Conservation (phyloP, 2,329 filamentous ascomycete genomes). For the Malbranchea zuffiana region DNA sequence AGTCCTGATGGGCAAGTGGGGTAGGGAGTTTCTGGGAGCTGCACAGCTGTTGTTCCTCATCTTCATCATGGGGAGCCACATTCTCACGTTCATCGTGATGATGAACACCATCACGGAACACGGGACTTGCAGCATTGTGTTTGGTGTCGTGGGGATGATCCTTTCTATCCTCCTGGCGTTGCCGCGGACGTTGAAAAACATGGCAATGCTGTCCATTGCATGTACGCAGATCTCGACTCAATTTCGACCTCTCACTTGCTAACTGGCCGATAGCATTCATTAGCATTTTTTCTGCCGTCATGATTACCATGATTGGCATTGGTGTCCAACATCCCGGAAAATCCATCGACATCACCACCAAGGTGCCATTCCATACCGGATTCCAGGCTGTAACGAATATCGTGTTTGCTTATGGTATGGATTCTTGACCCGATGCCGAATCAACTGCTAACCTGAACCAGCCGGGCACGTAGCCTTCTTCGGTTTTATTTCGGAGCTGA, state of each 20-base stretch:
- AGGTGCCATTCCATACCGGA: slow-evolving; percentile 41
- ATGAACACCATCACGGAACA: slow-evolving; percentile 54
- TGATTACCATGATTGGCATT: slow-evolving; percentile 56
- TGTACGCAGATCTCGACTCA: slow-evolving; percentile 30
- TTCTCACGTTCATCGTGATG: slow-evolving; percentile 59
- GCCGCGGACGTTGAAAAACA: slow-evolving; percentile 52
- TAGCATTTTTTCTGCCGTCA: slow-evolving; percentile 53
- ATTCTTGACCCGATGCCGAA: slow-evolving; percentile 20
- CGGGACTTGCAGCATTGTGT: slow-evolving; percentile 53
- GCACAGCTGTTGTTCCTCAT: slow-evolving; percentile 54
- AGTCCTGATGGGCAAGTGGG: slow-evolving; percentile 49
- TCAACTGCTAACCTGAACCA: slow-evolving; percentile 11
- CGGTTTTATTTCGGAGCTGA: slow-evolving; percentile 54
- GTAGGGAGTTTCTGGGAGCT: slow-evolving; percentile 51
- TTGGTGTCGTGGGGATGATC: slow-evolving; percentile 48
- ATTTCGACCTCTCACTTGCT: neutral
- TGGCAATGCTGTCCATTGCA: slow-evolving; percentile 51
- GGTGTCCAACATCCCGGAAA: slow-evolving; percentile 40
- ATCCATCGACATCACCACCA: slow-evolving; percentile 28
- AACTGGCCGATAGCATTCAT: slow-evolving; percentile 40
- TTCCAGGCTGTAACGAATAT: slow-evolving; percentile 58
- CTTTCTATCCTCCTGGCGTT: slow-evolving; percentile 50
- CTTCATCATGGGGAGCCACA: slow-evolving; percentile 61
- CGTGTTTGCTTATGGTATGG: slow-evolving; percentile 54
- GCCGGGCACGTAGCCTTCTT: slow-evolving; percentile 59